Evolutionary conservation across 306 rosid species (phyloP).

Genomic region (Comarum palustre): DNA sequence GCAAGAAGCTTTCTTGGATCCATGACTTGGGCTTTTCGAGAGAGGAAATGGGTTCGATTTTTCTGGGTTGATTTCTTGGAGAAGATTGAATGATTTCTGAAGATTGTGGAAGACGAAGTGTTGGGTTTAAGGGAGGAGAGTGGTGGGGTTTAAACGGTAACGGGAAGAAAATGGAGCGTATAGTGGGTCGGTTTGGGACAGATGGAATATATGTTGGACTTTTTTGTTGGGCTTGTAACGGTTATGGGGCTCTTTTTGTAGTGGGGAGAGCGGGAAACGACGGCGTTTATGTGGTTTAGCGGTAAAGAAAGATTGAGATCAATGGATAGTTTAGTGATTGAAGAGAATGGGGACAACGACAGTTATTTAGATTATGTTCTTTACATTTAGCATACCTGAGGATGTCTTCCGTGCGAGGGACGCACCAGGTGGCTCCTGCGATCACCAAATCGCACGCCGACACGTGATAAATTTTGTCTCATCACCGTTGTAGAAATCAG

Average conservation of each 20-base stretch:
- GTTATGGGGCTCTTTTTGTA: background rate
- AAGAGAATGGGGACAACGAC: no score
- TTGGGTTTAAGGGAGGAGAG: slow-evolving; percentile 5
- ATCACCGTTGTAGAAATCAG: no score
- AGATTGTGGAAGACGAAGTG: background rate
- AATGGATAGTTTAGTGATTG: background rate
- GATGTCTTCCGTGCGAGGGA: no score
- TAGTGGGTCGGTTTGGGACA: slow-evolving; percentile 11
- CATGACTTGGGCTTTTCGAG: slow-evolving; percentile 26
- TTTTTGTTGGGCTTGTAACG: background rate
- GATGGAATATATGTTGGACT: background rate
- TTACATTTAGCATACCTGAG: no score
- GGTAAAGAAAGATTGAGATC: background rate
- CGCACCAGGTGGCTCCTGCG: no score
- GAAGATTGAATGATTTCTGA: background rate
- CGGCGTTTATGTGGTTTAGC: background rate
- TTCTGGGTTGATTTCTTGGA: background rate
- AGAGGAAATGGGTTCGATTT: background rate
- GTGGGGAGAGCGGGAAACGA: background rate
- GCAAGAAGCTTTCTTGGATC: slow-evolving; percentile 36
- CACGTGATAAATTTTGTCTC: no score
- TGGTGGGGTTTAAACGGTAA: slow-evolving; percentile 27
- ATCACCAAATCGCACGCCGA: no score
- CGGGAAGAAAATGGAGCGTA: slow-evolving; percentile 5
- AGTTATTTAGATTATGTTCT: no score